Base-by-base conservation (phyloP, 768 basidiomycete species). In the Phlegmacium glaucopus region DNA sequence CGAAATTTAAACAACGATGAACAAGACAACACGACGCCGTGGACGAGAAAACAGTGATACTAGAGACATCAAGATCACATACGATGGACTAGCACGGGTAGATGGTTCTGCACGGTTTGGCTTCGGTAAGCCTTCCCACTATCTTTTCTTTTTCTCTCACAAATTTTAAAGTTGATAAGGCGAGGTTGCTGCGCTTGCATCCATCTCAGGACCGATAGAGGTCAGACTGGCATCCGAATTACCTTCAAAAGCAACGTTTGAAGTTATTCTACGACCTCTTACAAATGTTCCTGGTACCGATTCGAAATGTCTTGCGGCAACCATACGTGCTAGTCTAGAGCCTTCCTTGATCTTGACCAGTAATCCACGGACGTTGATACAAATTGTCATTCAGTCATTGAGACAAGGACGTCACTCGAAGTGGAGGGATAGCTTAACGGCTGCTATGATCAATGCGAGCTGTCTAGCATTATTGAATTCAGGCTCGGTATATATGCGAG, bases 191-290 rank as follows among this genome's bases (percentile, higher is more conserved):
- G 85, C 82, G 3, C 63, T 90, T 15, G 80, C 85, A 7, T 90
- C 90, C 4, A 62, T 90, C 29, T 88, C 87, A 11, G 90, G 91
- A 0, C 91, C 91, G 15, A 83, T 91, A 38, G 83, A 91, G 53
- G 85, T 85, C 41, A 76, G 88, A 13, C 70, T 82, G 7, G 77
- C 80, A 3, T 64, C 76, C 7, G 91, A 93, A 67, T 75, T 80
- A 26, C 79, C 90, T 9, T 82, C 82, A 9, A 79, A 81, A 46
- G 82, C 88, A 0, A 82, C 87, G 0, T 77, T 93, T 53, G 91
- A 93, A 57, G 81, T 92, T 35, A 65, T 70, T 39, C 72, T 90
- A 8, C 77, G 89, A 2, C 89, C 91, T 0, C 68, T 90, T 13
- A 75, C 82, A 16, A 76, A 79, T 38, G 71, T 90, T 9, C 76